Base-by-base conservation (phyloP, 768 basidiomycete genomes). In the Boletus bicolor region DNA sequence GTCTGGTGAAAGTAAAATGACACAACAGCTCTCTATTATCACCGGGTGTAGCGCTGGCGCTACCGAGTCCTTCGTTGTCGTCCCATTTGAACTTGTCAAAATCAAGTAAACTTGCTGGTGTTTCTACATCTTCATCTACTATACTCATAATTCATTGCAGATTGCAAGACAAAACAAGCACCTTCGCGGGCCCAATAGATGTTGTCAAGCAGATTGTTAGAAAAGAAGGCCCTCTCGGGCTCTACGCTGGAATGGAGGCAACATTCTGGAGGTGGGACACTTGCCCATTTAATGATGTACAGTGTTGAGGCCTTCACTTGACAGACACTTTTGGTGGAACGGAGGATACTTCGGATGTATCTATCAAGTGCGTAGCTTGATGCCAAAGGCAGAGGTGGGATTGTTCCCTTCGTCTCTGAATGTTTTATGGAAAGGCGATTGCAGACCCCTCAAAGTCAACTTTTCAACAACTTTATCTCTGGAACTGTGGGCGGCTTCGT, bases 321-420 rank as follows among this genome's bases (percentile, higher is more conserved):
- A 42, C 45, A 91, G 89, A 65, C 91, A 94, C 64, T 63, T 92
- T 32, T 87, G 84, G 81, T 95, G 90, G 91, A 92, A 98, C 65
- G 96, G 93, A 35, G 96, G 96, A 10, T 98, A 94, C 78, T 99
- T 99, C 59, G 91, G 90, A 24, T 82, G 85, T 53, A 98, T 99
- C 67, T 89, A 87, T 78, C 89, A 91, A 73, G 86, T 97, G 46
- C 83, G 86, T 55, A 66, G 78, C 2, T 58, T 93, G 61, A 74
- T 99, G 34, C 94, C 96, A 34, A 93, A 91, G 68, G 82, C 96
- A 11, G 82, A 92, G 74, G 95, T 92, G 62, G 53, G 79, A 64
- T 12, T 11, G n/a, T 41, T 19, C 30, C 28, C 7, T 32, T 49
- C 26, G 11, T 34, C 32, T 49, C 14, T 19, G 26, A 39, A 36